Evolutionary conservation across 345 rosid species (phyloP).

Genomic region (Laguncularia racemosa): DNA sequence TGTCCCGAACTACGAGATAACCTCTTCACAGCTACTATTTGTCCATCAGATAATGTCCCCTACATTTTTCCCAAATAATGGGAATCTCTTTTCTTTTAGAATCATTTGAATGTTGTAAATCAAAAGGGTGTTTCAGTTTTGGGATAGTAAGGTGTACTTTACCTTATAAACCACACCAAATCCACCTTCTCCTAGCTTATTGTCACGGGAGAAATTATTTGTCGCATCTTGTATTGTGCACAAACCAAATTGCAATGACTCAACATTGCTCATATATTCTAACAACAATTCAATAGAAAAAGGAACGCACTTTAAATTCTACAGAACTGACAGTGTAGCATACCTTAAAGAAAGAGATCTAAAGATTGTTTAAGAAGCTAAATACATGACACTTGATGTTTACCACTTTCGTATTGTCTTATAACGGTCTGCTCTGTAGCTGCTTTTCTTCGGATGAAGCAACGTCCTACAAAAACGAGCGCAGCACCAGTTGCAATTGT

Average conservation of each 20-base stretch:
- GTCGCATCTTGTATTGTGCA: conserved; percentile 34
- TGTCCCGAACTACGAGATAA: conserved; percentile 30
- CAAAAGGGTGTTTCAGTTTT: too few species aligned
- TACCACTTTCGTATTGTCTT: too few species aligned
- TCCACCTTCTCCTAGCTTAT: conserved; percentile 66
- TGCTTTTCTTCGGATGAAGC: too few species aligned
- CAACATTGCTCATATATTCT: conserved; percentile 22
- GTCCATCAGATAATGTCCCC: conserved; percentile 33
- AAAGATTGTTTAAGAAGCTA: conserved; percentile 14
- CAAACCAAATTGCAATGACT: conserved; percentile 39
- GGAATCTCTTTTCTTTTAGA: too few species aligned
- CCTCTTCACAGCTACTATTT: conserved; percentile 40
- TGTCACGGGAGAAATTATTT: conserved; percentile 34
- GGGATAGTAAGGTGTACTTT: background rate
- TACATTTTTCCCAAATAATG: conserved; percentile 1
- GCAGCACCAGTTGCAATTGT: too few species aligned
- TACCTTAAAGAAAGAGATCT: conserved; percentile 14
- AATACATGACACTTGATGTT: too few species aligned
- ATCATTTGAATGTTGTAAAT: too few species aligned
- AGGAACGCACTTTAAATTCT: conserved; percentile 12
- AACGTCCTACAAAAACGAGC: too few species aligned
- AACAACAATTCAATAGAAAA: conserved; percentile 36
- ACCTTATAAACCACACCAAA: conserved; percentile 69
- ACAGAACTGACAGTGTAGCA: conserved; percentile 13
- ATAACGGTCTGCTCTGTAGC: too few species aligned